Evolutionary conservation across 2,329 filamentous ascomycete species (phyloP).

Genomic region (Phyllosticta citribraziliensis): DNA sequence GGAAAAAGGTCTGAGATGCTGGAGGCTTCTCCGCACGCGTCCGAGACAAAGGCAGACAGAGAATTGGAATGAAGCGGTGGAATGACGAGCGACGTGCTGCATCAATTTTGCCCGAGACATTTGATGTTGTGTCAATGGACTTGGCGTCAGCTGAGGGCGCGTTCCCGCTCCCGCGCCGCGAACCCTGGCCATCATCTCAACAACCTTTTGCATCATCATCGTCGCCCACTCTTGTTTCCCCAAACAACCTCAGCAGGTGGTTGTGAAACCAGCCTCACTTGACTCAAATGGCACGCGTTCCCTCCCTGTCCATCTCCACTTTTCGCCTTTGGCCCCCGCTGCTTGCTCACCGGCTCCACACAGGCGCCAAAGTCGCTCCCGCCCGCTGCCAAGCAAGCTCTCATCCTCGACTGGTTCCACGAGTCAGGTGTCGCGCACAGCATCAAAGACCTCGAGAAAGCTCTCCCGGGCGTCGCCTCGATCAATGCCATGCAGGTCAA

Average conservation of each 20-base stretch:
- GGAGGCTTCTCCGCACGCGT: background rate
- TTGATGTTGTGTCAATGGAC: background rate
- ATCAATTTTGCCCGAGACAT: background rate
- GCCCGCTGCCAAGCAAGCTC: slow-evolving; percentile 47
- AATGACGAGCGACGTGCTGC: background rate
- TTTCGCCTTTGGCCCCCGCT: background rate
- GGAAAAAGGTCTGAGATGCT: background rate
- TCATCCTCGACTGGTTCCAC: slow-evolving; percentile 51
- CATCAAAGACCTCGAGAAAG: slow-evolving; percentile 59
- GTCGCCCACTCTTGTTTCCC: background rate
- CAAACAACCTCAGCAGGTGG: background rate
- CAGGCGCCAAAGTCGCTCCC: slow-evolving; percentile 47
- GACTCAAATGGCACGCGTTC: background rate
- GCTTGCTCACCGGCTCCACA: background rate
- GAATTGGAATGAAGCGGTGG: background rate
- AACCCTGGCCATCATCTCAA: background rate
- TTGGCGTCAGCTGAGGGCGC: background rate
- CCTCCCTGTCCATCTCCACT: background rate
- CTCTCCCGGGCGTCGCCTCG: slow-evolving; percentile 49
- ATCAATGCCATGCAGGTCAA: slow-evolving; percentile 59
- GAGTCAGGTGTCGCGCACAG: slow-evolving; percentile 52
- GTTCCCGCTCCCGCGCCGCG: background rate
- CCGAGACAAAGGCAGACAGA: background rate
- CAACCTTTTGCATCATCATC: background rate
- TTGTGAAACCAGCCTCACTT: background rate